Evolutionary conservation across 2,329 filamentous ascomycete genomes (phyloP), one percentile per base, ranked within the genome.

Genomic region (Trichoderma breve): DNA sequence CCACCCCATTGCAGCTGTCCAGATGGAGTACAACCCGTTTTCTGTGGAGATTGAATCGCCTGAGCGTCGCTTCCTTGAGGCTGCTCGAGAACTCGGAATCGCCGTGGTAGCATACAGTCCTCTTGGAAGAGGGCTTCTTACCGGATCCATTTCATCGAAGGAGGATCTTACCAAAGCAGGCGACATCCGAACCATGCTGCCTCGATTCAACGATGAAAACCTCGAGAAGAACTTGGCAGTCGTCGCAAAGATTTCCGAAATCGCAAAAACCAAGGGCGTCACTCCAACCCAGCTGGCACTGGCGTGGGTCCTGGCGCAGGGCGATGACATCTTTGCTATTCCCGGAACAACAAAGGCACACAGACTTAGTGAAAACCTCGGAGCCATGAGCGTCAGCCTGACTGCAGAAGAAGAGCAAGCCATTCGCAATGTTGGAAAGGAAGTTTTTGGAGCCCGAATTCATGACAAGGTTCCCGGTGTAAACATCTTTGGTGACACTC

Each of bases 291-390:
- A 93, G 77, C 77, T 93, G 36, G 86, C 88, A 1, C 81, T 92
- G 34, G 90, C 90, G 0, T 92, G 90, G 89, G 74, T 92, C 70
- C 75, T 90, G 74, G 85, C 85, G 3, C 89, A 91, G 75, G 88
- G 87, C 0, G 83, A 86, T 3, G 87, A 90, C 74, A 82, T 92
- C 62, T 86, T 89, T 76, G 88, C 90, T 0, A 92, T 87, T 65
- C 86, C 84, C 0, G 86, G 85, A 1, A 87, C 85, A 0, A 86
- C 83, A 77, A 83, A 77, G 64, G 77, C 84, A 51, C n/a, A 39
- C n/a, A 60, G 65, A 14, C 53, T 68, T 15, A 11, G 18, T 15
- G 65, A 68, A 18, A 68, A 68, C 3, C 53, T 68, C 11, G 53
- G 4, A 6, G 53, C 53, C 12, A 68, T 68, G 65, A 68, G 65